Evolutionary conservation across 768 basidiomycete species (phyloP).

Genomic region (Gelatoporia subvermispora): DNA sequence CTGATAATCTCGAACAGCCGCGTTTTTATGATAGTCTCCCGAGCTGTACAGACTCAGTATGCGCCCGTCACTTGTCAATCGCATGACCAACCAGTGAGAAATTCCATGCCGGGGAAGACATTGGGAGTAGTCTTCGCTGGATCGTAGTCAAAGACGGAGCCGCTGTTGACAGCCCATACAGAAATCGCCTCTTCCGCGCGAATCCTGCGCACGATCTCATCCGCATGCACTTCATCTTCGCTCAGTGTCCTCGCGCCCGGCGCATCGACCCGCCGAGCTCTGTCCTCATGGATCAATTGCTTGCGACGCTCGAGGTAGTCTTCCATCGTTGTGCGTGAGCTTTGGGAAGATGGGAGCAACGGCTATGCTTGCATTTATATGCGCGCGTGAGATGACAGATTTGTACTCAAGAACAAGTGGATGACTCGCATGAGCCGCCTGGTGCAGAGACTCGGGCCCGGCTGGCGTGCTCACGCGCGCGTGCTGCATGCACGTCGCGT

Average conservation of each 20-base stretch:
- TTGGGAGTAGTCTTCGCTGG: constrained; percentile 42
- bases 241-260: constrained; percentile 2
- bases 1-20: constrained; percentile 55
- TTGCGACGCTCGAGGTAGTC: constrained; percentile 18
- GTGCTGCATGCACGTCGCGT: no score
- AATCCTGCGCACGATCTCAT: constrained; percentile 49
- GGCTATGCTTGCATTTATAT: no score
- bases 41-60: constrained; percentile 4
- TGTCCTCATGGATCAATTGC: constrained; percentile 23
- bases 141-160: constrained; percentile 1
- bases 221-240: constrained; percentile 45
- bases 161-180: constrained; percentile 54
- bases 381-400: no score
- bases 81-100: constrained; percentile 51
- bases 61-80: not conserved
- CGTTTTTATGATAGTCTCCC: constrained; percentile 47
- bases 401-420: no score
- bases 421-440: no score
- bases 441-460: no score
- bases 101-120: constrained; percentile 76
- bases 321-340: constrained; percentile 8
- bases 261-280: constrained; percentile 21
- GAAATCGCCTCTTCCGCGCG: constrained; percentile 48
- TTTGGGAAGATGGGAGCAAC: no score
- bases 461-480: no score